Evolutionary conservation across 2,329 filamentous ascomycete species (phyloP).

Genomic region (Dactylellina leptospora): DNA sequence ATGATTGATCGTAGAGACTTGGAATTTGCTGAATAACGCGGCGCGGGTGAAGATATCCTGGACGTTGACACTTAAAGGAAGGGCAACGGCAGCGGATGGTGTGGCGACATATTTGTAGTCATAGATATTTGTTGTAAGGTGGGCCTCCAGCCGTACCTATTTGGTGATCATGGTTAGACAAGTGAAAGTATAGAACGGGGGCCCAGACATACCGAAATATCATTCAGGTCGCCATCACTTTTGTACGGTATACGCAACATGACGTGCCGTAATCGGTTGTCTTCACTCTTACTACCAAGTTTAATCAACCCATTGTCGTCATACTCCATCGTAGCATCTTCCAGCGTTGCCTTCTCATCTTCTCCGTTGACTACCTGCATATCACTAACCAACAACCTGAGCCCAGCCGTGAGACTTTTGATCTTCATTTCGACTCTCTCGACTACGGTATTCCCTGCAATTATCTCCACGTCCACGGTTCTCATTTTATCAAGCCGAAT

Average conservation of each 20-base stretch:
- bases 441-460: conserved; percentile 77
- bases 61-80: conserved; percentile 93
- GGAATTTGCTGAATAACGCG: conserved; percentile 86
- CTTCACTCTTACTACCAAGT: conserved; percentile 38
- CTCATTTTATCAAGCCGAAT: conserved; percentile 83
- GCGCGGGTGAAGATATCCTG: conserved; percentile 92
- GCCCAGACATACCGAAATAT: conserved; percentile 84
- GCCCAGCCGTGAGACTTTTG: conserved; percentile 71
- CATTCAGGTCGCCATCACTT: conserved; percentile 64
- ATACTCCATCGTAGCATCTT: conserved; percentile 56
- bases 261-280: conserved; percentile 58
- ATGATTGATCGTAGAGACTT: conserved; percentile 75
- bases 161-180: background rate
- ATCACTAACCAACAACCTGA: conserved; percentile 71
- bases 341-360: conserved; percentile 59
- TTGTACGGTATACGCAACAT: conserved; percentile 49
- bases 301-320: conserved; percentile 50
- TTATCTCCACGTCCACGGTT: conserved; percentile 76
- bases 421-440: conserved; percentile 69
- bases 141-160: conserved; percentile 59
- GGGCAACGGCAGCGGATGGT: conserved; percentile 70
- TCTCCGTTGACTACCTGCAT: conserved; percentile 64
- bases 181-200: conserved; percentile 65
- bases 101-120: conserved; percentile 44
- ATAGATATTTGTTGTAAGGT: conserved; percentile 15